These are phyloP conservation scores for Lipomyces sp. DNA, from an alignment of 805 yeast genomes.

Conservation along the genomic window DNA sequence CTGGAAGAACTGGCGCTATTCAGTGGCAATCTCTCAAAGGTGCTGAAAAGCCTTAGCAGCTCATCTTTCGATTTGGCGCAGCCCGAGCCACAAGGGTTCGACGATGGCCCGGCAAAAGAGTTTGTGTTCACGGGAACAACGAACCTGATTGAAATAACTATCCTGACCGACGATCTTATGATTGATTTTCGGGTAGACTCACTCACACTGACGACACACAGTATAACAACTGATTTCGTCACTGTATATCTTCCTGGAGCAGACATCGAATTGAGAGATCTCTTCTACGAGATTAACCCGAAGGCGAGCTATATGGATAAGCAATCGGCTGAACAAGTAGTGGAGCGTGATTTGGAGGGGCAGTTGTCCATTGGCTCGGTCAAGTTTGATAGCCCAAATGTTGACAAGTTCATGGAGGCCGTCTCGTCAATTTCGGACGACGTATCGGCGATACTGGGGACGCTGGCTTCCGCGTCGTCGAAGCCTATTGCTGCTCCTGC, in stretches of 20 bases:
- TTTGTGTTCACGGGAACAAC: slow-evolving; percentile 4
- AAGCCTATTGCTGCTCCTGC: no score
- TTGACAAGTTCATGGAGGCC: slow-evolving; percentile 2
- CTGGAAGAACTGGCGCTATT: slow-evolving; percentile 8
- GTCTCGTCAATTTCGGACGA: slow-evolving; percentile 3
- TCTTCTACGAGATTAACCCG: slow-evolving; percentile 1
- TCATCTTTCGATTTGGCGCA: not conserved
- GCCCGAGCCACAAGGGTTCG: not conserved
- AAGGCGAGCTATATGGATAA: slow-evolving; percentile 2
- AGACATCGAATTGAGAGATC: not conserved
- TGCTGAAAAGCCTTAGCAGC: not conserved
- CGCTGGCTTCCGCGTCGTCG: not conserved
- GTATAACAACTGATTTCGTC: slow-evolving; percentile 2
- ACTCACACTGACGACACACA: not conserved
- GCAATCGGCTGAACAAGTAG: not conserved
- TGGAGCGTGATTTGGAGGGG: not conserved
- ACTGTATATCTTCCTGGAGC: slow-evolving; percentile 6
- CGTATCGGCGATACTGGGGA: not conserved
- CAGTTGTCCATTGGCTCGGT: slow-evolving; percentile 2
- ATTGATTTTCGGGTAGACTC: slow-evolving; percentile 2
- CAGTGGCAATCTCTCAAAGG: not conserved
- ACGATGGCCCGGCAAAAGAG: not conserved
- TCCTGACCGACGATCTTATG: not conserved
- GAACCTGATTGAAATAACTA: not conserved
- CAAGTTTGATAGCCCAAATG: slow-evolving; percentile 3